Evolutionary conservation across 2,329 filamentous ascomycete species (phyloP).

Genomic region (Apiospora rasikravindrae): DNA sequence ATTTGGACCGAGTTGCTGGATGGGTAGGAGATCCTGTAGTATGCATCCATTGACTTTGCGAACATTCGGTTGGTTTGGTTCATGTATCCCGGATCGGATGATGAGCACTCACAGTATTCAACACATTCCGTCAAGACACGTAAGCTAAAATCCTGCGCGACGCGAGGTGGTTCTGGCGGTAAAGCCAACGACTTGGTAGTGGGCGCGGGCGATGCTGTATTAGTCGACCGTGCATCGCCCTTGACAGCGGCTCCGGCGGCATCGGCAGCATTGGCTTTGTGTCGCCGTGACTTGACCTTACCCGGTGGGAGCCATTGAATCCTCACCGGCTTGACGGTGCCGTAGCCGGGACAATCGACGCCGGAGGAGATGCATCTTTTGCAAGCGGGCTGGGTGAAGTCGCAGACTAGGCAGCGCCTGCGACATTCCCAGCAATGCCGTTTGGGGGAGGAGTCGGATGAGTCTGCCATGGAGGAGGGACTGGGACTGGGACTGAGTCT

Average conservation of each 20-base stretch:
- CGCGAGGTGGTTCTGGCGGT: not conserved
- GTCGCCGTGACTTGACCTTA: slow-evolving; percentile 30
- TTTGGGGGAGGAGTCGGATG: not conserved
- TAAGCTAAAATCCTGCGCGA: slow-evolving; percentile 20
- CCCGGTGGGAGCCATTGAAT: slow-evolving; percentile 34
- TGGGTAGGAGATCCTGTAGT: slow-evolving; percentile 32
- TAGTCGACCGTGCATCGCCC: not conserved
- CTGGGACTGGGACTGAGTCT: not conserved
- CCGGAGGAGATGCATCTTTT: slow-evolving; percentile 33
- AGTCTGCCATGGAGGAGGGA: not conserved
- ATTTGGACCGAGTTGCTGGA: slow-evolving; percentile 33
- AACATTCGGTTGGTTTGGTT: not conserved
- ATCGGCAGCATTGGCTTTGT: not conserved
- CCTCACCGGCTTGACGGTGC: slow-evolving; percentile 29
- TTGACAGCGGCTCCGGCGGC: not conserved
- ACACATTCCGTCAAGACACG: slow-evolving; percentile 28
- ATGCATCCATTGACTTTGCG: slow-evolving; percentile 37
- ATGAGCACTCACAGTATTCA: slow-evolving; percentile 31
- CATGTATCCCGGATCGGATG: not conserved
- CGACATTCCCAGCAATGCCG: slow-evolving; percentile 40
- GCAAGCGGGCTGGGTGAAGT: slow-evolving; percentile 35
- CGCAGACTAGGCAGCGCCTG: slow-evolving; percentile 36
- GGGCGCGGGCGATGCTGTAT: not conserved
- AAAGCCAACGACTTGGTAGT: not conserved
- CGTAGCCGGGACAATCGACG: slow-evolving; percentile 36